These are phyloP conservation scores for Crucibulum laeve DNA, from an alignment of 768 basidiomycete genomes.

Conservation along the genomic window DNA sequence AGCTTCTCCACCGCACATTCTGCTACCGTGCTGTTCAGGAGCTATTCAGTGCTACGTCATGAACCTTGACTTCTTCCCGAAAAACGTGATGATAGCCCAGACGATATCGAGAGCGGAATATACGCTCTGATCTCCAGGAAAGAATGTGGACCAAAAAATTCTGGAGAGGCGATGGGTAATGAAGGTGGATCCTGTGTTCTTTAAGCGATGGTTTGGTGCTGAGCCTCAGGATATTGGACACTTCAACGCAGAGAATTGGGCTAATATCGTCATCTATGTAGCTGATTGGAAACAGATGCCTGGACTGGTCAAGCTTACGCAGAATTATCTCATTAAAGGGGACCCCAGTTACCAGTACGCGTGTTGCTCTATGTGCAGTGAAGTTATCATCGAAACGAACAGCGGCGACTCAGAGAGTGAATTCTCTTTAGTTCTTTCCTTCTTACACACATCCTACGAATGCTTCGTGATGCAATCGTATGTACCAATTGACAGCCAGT, in stretches of 20 bases:
- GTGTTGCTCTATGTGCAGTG: too few relatives aligned
- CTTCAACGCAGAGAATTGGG: constrained; percentile 17
- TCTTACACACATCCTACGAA: too few relatives aligned
- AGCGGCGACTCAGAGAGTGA: not conserved
- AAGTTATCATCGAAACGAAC: constrained; percentile 7
- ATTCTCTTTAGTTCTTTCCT: too few relatives aligned
- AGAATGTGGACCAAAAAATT: constrained; percentile 14
- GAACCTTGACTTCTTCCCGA: constrained; percentile 8
- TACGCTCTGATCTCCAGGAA: constrained; percentile 14
- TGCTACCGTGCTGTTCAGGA: constrained; percentile 15
- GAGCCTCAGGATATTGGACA: constrained; percentile 8
- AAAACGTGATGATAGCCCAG: constrained; percentile 11
- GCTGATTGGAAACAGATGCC: constrained; percentile 14
- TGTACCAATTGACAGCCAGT: too few relatives aligned
- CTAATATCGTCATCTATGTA: constrained; percentile 12
- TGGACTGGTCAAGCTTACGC: constrained; percentile 10
- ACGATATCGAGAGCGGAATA: constrained; percentile 12
- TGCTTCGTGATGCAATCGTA: too few relatives aligned
- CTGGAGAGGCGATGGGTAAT: constrained; percentile 16
- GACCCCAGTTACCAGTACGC: constrained; percentile 4
- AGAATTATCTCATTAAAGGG: constrained; percentile 11
- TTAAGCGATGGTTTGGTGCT: constrained; percentile 9
- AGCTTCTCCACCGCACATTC: constrained; percentile 14
- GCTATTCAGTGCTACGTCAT: constrained; percentile 15
- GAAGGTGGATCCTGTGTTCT: constrained; percentile 12